A percentile compares a stretch with the other conserved stretches of the same genome.
Conservation (phyloP, 345 rosid species). For the Eucalyptus globulus region DNA sequence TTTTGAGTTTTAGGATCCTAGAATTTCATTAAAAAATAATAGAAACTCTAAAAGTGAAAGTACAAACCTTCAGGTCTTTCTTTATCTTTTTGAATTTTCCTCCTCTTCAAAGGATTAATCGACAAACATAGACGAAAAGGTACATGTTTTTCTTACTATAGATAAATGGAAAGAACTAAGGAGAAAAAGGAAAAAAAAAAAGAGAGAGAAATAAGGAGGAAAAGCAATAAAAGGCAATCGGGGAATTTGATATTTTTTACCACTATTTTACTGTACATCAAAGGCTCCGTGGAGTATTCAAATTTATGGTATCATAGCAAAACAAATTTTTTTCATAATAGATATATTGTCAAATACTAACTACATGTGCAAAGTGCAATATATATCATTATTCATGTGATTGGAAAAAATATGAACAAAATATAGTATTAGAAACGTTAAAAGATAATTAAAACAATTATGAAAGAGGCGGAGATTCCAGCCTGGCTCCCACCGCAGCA, state of each 20-base stretch:
- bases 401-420: not conserved
- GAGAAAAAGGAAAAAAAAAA: no score
- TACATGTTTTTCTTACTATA: not conserved
- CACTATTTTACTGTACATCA: not conserved
- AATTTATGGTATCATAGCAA: not conserved
- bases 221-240: not conserved
- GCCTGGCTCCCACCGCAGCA: not conserved
- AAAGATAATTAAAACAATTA: not conserved
- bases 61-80: not conserved
- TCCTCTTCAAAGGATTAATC: not conserved
- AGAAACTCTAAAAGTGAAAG: not conserved
- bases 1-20: not conserved
- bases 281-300: not conserved
- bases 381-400: not conserved
- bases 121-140: not conserved
- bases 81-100: not conserved
- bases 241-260: not conserved
- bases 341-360: not conserved
- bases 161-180: not conserved
- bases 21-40: not conserved
- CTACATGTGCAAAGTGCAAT: not conserved
- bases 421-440: not conserved
- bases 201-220: not conserved
- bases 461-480: not conserved
- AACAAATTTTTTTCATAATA: not conserved